These are phyloP conservation scores for Basidiobolus meristosporus DNA, from an alignment of 371 early-diverging fungal genomes.

Conservation along the genomic window DNA sequence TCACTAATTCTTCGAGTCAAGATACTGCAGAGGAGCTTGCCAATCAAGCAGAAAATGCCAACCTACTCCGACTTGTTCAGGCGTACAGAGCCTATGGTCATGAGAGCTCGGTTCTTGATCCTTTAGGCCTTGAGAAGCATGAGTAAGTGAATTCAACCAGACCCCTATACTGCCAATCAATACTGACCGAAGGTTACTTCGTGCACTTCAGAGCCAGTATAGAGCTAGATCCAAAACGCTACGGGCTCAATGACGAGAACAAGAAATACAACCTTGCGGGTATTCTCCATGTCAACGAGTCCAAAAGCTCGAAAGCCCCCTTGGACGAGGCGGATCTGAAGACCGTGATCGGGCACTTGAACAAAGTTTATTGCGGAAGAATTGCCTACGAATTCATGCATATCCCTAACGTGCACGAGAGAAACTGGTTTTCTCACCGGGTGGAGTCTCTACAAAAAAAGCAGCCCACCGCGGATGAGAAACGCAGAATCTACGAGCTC, in stretches of 20 bases:
- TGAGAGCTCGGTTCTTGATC: conserved; percentile 69
- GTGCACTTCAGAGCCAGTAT: conserved; percentile 20
- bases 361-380: conserved; percentile 58
- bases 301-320: conserved; percentile 12
- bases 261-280: conserved; percentile 44
- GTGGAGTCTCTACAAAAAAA: conserved; percentile 58
- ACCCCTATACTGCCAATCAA: too few species aligned
- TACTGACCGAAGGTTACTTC: neutral
- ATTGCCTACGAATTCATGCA: conserved; percentile 91
- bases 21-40: conserved; percentile 43
- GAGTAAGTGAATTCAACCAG: conserved; percentile 24
- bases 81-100: conserved; percentile 79
- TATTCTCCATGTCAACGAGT: conserved; percentile 54
- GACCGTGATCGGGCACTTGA: conserved; percentile 48
- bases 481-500: conserved; percentile 50
- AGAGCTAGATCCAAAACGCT: conserved; percentile 64
- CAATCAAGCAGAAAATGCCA: conserved; percentile 67
- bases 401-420: conserved; percentile 66
- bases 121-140: conserved; percentile 47
- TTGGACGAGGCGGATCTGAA: conserved; percentile 36
- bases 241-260: conserved; percentile 36
- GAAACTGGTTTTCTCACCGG: conserved; percentile 74
- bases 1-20: conserved; percentile 1
- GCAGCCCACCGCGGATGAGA: conserved; percentile 28
- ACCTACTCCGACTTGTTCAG: conserved; percentile 64